phyloP scores from a whole-genome alignment of 352 stramenopile genomes.

The Globisporangium cystogenes region DNA sequence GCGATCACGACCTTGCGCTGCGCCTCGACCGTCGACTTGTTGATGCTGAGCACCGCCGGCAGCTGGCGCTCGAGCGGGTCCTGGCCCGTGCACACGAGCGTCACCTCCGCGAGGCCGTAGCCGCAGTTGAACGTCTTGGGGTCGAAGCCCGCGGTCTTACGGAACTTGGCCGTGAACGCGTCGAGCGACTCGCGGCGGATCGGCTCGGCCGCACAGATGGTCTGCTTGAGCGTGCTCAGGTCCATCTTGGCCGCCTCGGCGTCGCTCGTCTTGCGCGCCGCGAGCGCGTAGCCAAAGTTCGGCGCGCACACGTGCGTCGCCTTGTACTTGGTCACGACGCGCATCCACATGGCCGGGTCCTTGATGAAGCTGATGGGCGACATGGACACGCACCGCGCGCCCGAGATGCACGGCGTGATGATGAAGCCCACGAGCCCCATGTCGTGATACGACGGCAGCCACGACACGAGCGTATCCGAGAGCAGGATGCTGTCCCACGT shows the following conservation, averaged over 20 bases:
- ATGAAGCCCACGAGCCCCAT: conserved; percentile 86
- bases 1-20: conserved; percentile 39
- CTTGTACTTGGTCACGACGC: conserved; percentile 65
- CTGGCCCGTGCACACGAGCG: conserved; percentile 71
- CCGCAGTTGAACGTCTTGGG: conserved; percentile 75
- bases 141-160: conserved; percentile 43
- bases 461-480: conserved; percentile 68
- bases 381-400: conserved; percentile 67
- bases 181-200: conserved; percentile 76
- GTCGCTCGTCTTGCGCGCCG: conserved; percentile 69
- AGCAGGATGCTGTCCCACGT: conserved; percentile 64
- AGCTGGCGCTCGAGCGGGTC: conserved; percentile 38
- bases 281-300: conserved; percentile 78
- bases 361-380: conserved; percentile 87
- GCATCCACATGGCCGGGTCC: conserved; percentile 79
- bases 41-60: conserved; percentile 57
- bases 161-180: conserved; percentile 67
- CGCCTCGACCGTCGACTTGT: conserved; percentile 58
- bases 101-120: conserved; percentile 81
- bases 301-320: conserved; percentile 72
- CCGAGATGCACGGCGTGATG: conserved; percentile 51
- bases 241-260: conserved; percentile 54
- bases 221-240: conserved; percentile 58
- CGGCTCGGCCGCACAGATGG: conserved; percentile 75
- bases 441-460: conserved; percentile 80